Base-by-base conservation (phyloP, 2,329 filamentous ascomycete species). In the Colletotrichum agaves region DNA sequence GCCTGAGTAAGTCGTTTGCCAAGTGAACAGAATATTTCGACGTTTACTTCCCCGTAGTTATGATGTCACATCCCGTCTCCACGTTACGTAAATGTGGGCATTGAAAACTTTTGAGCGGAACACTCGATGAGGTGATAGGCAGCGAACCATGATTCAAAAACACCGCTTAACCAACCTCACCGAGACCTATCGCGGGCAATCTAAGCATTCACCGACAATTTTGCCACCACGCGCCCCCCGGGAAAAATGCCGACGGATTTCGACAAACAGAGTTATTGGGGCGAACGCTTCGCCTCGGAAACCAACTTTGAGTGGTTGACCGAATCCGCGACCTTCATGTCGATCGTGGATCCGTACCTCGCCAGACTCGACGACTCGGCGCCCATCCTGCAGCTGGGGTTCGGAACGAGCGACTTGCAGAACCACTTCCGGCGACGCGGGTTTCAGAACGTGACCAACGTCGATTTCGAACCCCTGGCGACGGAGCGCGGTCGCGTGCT, bases 191-290 rank as follows among this genome's bases (percentile, higher is more conserved):
- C 1, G 15, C 5, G 15, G 8, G 0, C 2, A 10, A 23, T 5
- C 3, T 2, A 41, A n/a, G 1, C 23, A 6, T 31, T 49, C 62
- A 65, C 47, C 49, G 47, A 37, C 12, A 13, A 49, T 7, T 1
- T 44, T 17, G 15, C 55, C 37, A 57, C 33, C 7, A n/a, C 0
- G 1, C 31, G 13, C 21, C 11, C 56, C 31, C n/a, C 3, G 7
- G 33, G 21, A 21, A 39, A 44, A 2, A 69, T 69, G 66, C 55
- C 66, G 0, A 27, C 56, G n/a, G 79, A 84, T 61, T 85, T 83
- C 63, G 83, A 85, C 39, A 81, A 84, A 44, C 80, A 83, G 71
- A 80, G 78, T 68, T 86, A 85, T 72, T 86, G 84, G 84, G 81
- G 78, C 61, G 67, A 78, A 5, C 81, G 84, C 27, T 86, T 85